Percentiles rank a stretch among this genome's conserved stretches.
phyloP scores from a whole-genome alignment of 2,329 filamentous ascomycete species.

The Verticillium longisporum region DNA sequence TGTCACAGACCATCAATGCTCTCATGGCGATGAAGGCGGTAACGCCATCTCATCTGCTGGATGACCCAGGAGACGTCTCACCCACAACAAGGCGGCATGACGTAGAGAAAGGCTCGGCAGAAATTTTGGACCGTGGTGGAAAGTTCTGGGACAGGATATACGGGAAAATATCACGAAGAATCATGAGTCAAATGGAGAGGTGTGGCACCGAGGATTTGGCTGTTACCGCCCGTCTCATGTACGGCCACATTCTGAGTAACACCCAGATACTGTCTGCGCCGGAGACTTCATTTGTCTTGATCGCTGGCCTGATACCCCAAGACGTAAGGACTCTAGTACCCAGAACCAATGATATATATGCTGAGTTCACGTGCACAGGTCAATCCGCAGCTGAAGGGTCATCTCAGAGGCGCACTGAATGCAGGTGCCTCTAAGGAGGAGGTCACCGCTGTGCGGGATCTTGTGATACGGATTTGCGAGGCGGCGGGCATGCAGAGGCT shows the following conservation, averaged over 20 bases:
- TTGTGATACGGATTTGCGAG: conserved; percentile 38
- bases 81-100: conserved; percentile 31
- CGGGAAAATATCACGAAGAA: conserved; percentile 38
- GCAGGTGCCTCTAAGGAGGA: conserved; percentile 40
- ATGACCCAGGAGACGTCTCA: conserved; percentile 25
- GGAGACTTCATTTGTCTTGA: conserved; percentile 45
- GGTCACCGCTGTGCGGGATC: conserved; percentile 38
- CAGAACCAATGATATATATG: background rate
- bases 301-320: conserved; percentile 43
- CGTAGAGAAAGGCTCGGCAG: conserved; percentile 24
- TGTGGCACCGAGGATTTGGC: conserved; percentile 44
- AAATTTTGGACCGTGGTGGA: conserved; percentile 35
- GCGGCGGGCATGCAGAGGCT: conserved; percentile 38
- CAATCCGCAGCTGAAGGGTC: conserved; percentile 46
- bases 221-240: conserved; percentile 37
- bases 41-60: conserved; percentile 33
- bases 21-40: conserved; percentile 34
- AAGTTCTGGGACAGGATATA: conserved; percentile 41
- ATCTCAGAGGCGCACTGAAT: conserved; percentile 42
- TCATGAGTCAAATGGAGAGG: conserved; percentile 40
- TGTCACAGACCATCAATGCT: conserved; percentile 36
- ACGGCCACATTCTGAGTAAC: conserved; percentile 42
- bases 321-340: conserved; percentile 27
- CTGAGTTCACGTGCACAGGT: conserved; percentile 24
- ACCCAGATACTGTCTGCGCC: conserved; percentile 32